Conservation (phyloP, 2,329 filamentous ascomycete genomes). For the Penicillium sp. region DNA sequence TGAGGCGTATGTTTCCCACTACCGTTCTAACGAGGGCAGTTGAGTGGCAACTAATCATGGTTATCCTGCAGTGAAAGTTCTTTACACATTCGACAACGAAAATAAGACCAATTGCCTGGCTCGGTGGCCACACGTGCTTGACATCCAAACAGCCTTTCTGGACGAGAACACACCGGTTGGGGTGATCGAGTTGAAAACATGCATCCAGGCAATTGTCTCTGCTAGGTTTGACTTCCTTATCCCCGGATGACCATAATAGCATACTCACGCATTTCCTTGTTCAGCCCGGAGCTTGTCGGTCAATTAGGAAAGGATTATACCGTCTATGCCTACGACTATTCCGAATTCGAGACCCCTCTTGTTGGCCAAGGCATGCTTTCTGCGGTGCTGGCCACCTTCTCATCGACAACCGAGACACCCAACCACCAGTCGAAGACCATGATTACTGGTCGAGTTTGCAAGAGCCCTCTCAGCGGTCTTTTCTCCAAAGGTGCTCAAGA, state of each 20-base stretch:
- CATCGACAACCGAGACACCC: constrained; percentile 44
- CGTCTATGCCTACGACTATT: constrained; percentile 95
- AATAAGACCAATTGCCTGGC: constrained; percentile 83
- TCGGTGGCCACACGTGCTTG: constrained; percentile 67
- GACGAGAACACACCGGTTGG: constrained; percentile 76
- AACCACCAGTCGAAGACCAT: constrained; percentile 52
- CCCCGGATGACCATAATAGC: neutral
- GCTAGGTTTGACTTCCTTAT: constrained; percentile 43
- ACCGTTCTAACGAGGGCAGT: neutral
- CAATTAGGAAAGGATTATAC: constrained; percentile 74
- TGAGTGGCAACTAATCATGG: constrained; percentile 12
- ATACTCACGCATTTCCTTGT: constrained; percentile 8
- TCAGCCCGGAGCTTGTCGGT: constrained; percentile 74
- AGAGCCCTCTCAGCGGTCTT: constrained; percentile 67
- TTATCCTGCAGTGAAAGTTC: constrained; percentile 67
- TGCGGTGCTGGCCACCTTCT: constrained; percentile 60
- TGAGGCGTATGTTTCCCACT: constrained; percentile 53
- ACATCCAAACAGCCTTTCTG: constrained; percentile 69
- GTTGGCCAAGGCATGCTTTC: constrained; percentile 95
- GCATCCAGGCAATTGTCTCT: constrained; percentile 69
- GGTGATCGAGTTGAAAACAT: constrained; percentile 75
- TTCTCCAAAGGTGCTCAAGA: constrained; percentile 74
- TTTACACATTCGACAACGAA: constrained; percentile 89
- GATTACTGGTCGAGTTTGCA: constrained; percentile 82
- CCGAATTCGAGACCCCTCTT: constrained; percentile 82